Evolutionary conservation across 2,329 filamentous ascomycete species (phyloP), one percentile per base, ranked within the genome.

Genomic region (Paraphoma sp.): DNA sequence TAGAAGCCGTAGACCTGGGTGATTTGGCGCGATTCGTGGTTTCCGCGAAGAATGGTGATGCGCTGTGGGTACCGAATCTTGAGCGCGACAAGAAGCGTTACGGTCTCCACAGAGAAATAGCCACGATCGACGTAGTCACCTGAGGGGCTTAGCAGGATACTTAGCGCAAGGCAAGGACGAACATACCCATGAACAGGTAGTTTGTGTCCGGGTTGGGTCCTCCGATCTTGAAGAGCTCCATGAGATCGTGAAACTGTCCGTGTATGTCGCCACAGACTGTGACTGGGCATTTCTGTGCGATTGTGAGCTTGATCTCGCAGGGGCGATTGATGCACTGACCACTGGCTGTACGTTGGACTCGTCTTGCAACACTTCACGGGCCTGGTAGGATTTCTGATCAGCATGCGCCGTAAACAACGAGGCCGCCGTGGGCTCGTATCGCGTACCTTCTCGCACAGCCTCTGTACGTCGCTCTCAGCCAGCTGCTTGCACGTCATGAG

Each of bases 201-300:
- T 98, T 98, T 75, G 95, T 98, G 80, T 99, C 95, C 66, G 95
- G 95, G 76, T 97, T 97, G 59, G 93, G 93, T 52, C 95, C 95
- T 69, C 95, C 95, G 78, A 99, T 98, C 83, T 96, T 96, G 86
- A 99, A 99, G 51, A 99, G 87, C 82, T 99, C 95, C 93, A 99
- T 98, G 79, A 99, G 82, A 76, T 99, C 95, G 80, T 98, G 94
- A 79, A 98, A 98, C 81, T 99, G 95, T 67, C 95, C 95, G 80
- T 99, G 95, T 77, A 99, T 99, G 81, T 99, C 95, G 78, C 95
- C 95, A 79, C 95, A 98, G 61, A 99, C 95, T 54, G 95, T 99
- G 67, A 98, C 95, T 44, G 95, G 95, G 78, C 94, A 98, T 94
- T 97, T 97, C 78, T 80, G 57, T 23, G 45, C 36, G 16, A 38